Base-by-base conservation (phyloP, 202 grass and related monocot genomes). In the Bolboschoenoplectus hybrid region DNA sequence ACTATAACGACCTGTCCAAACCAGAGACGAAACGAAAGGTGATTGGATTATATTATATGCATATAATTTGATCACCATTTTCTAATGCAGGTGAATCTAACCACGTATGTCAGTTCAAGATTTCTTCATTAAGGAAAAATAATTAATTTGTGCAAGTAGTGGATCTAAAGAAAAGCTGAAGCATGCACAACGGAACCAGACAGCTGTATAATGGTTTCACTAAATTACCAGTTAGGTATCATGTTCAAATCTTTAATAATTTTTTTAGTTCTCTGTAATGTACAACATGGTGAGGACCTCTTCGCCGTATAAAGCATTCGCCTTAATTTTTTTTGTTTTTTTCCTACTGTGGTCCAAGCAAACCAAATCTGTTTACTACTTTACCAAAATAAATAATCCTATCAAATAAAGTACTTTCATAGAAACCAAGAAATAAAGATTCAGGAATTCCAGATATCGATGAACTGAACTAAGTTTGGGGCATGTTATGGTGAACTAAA, bases 201-300 rank as follows among this genome's bases (percentile, higher is more conserved):
- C 51, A 78, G 51, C 74, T 79, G 74, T 79, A 40, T 57, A 9
- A 58, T 79, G 20, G 73, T 38, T 55, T 38, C n/a, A 77, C 73
- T 55, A 77, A 77, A 77, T 5, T 55, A 55, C 73, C 26, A 38
- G 43, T 72, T 72, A 72, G 68, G 26, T 38, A 57, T 14, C 74
- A 79, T 79, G 50, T 39, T 57, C 5, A 58, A 57, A 34, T 51
- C 3, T 57, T 57, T 17, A 9, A 58, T 19, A 4, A 20, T 62
- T 20, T 72, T 79, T 41, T 79, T 0, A 39, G 34, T 34, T 40
- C 3, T 34, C 7, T 79, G 58, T 58, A 79, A 40, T 79, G 34
- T 51, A 79, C 74, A 79, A 79, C 74, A 79, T 79, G 74, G 74
- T 79, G 73, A 75, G 46, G 74, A 77, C 50, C 74, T 50, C 34